These are phyloP conservation scores for Chrysopogon serrulatus DNA, from an alignment of 176 grass and related monocot species.

Conservation along the genomic window DNA sequence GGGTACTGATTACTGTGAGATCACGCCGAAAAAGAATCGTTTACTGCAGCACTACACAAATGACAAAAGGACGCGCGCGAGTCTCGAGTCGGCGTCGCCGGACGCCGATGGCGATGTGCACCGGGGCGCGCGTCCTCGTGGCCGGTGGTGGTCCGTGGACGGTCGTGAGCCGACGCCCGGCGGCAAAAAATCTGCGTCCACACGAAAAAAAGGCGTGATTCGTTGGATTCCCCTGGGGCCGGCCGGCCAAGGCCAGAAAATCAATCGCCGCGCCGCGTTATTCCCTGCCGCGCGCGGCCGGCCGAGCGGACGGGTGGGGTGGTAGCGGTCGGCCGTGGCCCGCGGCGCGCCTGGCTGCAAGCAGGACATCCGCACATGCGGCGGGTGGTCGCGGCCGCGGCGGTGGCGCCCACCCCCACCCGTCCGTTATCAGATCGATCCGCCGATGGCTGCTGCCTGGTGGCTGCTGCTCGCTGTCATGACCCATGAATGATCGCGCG, in stretches of 20 bases:
- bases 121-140: not conserved
- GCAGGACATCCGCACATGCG: conserved; percentile 15
- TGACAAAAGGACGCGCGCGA: not conserved
- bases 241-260: not conserved
- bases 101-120: not conserved
- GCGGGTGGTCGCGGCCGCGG: not conserved
- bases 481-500: not conserved
- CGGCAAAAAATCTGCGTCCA: not conserved
- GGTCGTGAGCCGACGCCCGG: not conserved
- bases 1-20: not conserved
- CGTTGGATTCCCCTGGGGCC: not conserved
- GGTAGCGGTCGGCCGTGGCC: not conserved
- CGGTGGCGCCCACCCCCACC: not conserved
- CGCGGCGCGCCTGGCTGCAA: not conserved
- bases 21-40: not conserved
- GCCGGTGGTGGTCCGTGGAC: conserved; percentile 1
- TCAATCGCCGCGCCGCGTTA: not conserved
- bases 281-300: not conserved
- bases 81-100: not conserved
- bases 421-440: not conserved
- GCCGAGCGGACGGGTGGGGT: not conserved
- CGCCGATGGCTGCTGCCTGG: not conserved
- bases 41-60: not conserved
- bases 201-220: not conserved
- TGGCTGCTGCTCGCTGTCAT: not conserved